Base-by-base conservation (phyloP, 2,329 filamentous ascomycete genomes). In the Curvularia lunata region DNA sequence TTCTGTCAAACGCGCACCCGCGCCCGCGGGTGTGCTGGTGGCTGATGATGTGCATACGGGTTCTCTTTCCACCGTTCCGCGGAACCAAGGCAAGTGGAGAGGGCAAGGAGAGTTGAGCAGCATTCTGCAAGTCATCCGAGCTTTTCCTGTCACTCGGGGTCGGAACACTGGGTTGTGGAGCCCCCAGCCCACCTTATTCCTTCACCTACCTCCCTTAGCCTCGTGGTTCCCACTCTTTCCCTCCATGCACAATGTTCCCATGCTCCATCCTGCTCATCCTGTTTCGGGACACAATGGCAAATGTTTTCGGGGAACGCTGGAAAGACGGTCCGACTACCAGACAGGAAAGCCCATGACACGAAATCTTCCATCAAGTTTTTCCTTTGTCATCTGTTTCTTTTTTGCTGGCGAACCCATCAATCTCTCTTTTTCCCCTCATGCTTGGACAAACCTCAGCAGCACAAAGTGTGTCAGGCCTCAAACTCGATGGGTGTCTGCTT, bases 251-350 rank as follows among this genome's bases (percentile, higher is more conserved):
- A 4, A 19, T 40, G n/a, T 12, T 23, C 25, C 42, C 25, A 16
- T 25, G 41, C 8, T 16, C 23, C 23, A n/a, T 10, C 23, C 13
- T 27, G 16, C 12, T 43, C 6, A 7, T 27, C 3, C 23, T 43
- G 13, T n/a, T 45, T 27, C 28, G 13, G 18, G 19, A 16, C 13
- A 48, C 9, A 5, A 48, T 25, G 46, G 46, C 30, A 23, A n/a
- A 25, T 37, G 13, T 48, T 12, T 48, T 18, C 13, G 6, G 30
- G 42, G 16, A 45, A 27, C 52, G 18, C 19, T 32, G 18, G 19
- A 51, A 28, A 51, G 9, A 55, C 30, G 47, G 47, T 38, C 52
- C 52, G 47, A 51, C 30, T 43, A 43, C 46, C 30, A 51, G n/a
- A 28, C 16, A 16, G 30, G 28, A 50, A 37, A 37, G 30, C 4